Evolutionary conservation across 805 yeast species (phyloP).

Genomic region (Metschnikowia picachoensis): DNA sequence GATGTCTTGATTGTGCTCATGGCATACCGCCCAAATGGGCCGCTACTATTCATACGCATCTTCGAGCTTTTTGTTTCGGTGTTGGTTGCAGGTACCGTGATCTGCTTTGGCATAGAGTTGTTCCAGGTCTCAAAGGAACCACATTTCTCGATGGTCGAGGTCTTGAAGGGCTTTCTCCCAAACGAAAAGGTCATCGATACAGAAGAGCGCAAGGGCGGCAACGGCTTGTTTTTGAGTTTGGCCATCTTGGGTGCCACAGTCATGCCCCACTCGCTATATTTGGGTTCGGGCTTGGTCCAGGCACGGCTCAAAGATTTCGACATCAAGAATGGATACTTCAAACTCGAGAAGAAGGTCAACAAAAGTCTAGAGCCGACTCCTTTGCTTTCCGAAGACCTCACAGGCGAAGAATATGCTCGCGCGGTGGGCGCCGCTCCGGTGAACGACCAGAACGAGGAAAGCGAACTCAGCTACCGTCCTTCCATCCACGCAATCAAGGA

Average conservation of each 20-base stretch:
- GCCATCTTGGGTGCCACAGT: slow-evolving; percentile 93
- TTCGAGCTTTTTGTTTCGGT: slow-evolving; percentile 78
- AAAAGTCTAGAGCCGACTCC: not conserved
- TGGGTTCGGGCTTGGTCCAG: slow-evolving; percentile 86
- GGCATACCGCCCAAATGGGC: slow-evolving; percentile 85
- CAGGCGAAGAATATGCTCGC: slow-evolving; percentile 12
- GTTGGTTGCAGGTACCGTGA: slow-evolving; percentile 75
- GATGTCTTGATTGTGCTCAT: slow-evolving; percentile 83
- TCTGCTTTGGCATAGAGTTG: slow-evolving; percentile 79
- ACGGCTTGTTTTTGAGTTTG: slow-evolving; percentile 70
- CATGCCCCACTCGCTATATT: slow-evolving; percentile 86
- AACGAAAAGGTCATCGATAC: slow-evolving; percentile 34
- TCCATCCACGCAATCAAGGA: slow-evolving; percentile 76
- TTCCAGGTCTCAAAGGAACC: slow-evolving; percentile 60
- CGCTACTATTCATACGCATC: slow-evolving; percentile 68
- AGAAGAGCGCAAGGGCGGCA: slow-evolving; percentile 23
- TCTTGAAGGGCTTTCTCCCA: slow-evolving; percentile 56
- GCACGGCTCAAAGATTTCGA: slow-evolving; percentile 79
- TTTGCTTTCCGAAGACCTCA: not conserved
- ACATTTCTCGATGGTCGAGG: slow-evolving; percentile 43
- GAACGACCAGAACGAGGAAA: slow-evolving; percentile 18
- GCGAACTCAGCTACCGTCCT: slow-evolving; percentile 55
- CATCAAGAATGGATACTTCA: slow-evolving; percentile 55
- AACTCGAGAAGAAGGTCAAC: slow-evolving; percentile 15
- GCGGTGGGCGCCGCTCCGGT: slow-evolving; percentile 5